Conservation (phyloP, 2,329 filamentous ascomycete species). For the Botrytis cinerea region DNA sequence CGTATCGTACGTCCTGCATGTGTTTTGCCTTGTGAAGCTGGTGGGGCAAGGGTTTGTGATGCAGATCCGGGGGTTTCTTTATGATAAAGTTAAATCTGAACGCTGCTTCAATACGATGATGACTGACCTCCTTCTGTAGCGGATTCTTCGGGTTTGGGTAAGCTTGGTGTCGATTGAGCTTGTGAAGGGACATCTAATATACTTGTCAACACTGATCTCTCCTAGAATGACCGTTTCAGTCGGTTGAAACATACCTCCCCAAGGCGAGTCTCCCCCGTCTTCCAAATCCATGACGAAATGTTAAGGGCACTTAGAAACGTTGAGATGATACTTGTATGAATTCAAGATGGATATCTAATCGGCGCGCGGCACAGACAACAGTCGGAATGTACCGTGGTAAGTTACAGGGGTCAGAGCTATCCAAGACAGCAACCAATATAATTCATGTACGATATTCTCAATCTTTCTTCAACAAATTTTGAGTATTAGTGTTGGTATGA, state of each 20-base stretch:
- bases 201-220: slow-evolving; percentile 27
- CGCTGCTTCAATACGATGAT: not conserved
- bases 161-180: slow-evolving; percentile 40
- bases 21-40: slow-evolving; percentile 28
- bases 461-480: not conserved
- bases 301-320: not conserved
- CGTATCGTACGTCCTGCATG: slow-evolving; percentile 38
- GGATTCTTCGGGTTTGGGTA: slow-evolving; percentile 34
- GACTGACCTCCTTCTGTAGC: slow-evolving; percentile 31
- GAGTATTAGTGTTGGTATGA: not conserved
- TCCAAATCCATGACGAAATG: slow-evolving; percentile 46
- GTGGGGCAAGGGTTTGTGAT: slow-evolving; percentile 26
- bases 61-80: slow-evolving; percentile 32
- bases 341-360: slow-evolving; percentile 12
- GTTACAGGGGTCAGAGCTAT: slow-evolving; percentile 3
- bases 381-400: slow-evolving; percentile 13
- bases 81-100: slow-evolving; percentile 12
- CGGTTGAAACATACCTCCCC: slow-evolving; percentile 46
- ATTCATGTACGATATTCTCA: not conserved
- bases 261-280: slow-evolving; percentile 49
- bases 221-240: not conserved
- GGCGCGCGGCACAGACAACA: slow-evolving; percentile 6
- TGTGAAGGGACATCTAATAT: slow-evolving; percentile 47
- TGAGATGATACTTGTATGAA: not conserved
- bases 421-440: not conserved